Evolutionary conservation across 2,329 filamentous ascomycete species (phyloP).

Genomic region (Remersonia thermophila): DNA sequence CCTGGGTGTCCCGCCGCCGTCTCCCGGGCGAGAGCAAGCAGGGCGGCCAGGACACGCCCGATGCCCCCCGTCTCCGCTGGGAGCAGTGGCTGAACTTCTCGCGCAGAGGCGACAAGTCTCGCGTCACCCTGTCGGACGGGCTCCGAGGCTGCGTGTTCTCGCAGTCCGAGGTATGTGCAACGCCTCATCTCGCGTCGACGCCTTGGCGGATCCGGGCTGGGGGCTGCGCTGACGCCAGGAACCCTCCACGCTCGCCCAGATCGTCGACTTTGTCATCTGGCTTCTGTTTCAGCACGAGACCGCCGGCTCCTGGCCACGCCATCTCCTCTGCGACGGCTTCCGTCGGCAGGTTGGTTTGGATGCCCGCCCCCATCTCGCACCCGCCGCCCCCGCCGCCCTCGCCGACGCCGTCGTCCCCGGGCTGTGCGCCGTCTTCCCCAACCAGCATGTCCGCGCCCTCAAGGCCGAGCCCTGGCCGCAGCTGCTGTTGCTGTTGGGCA

Average conservation of each 20-base stretch:
- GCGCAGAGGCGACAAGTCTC: constrained; percentile 47
- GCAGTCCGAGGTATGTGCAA: constrained; percentile 51
- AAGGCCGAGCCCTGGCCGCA: constrained; percentile 64
- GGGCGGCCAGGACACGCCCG: constrained; percentile 14
- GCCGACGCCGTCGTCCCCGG: constrained; percentile 45
- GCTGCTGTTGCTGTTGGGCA: constrained; percentile 61
- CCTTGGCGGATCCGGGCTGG: too few species aligned
- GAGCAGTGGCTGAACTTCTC: constrained; percentile 49
- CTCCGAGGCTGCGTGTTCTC: constrained; percentile 34
- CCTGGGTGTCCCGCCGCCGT: constrained; percentile 48
- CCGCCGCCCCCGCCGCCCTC: constrained; percentile 15
- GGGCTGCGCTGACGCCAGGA: too few species aligned
- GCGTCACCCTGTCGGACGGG: constrained; percentile 38
- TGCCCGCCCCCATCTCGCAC: constrained; percentile 3
- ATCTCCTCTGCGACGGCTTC: constrained; percentile 78
- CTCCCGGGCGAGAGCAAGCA: constrained; percentile 15
- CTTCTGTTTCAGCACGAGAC: constrained; percentile 53
- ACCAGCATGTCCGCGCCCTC: constrained; percentile 56
- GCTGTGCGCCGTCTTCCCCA: constrained; percentile 50
- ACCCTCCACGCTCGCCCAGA: too few species aligned
- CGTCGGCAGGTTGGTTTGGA: constrained; percentile 31
- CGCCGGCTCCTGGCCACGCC: constrained; percentile 43
- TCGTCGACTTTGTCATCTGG: constrained; percentile 69
- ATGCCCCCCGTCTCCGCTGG: constrained; percentile 26
- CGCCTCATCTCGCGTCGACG: too few species aligned